phyloP scores from a whole-genome alignment of 306 rosid species.

The Senna tora region DNA sequence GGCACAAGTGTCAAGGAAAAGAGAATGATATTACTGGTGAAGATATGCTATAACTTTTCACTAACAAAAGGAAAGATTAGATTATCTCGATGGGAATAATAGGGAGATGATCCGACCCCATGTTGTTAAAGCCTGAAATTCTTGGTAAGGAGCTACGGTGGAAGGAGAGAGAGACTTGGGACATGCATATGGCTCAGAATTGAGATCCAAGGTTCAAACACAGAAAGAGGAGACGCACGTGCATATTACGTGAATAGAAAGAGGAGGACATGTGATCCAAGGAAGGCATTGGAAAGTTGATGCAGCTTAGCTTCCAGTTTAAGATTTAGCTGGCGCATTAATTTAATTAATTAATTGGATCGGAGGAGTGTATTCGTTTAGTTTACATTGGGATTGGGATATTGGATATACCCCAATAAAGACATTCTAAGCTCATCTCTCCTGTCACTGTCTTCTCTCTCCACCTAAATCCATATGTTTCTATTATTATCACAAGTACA shows the following conservation, averaged over 20 bases:
- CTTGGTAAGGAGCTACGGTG: conserved; percentile 38
- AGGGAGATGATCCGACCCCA: not conserved
- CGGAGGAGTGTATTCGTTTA: too few relatives aligned
- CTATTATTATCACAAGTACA: too few relatives aligned
- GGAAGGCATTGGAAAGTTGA: conserved; percentile 27
- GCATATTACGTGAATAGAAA: conserved; percentile 55
- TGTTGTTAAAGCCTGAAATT: conserved; percentile 21
- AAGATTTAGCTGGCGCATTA: conserved; percentile 34
- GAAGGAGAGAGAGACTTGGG: conserved; percentile 35
- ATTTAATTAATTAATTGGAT: too few relatives aligned
- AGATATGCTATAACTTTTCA: not conserved
- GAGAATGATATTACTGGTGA: not conserved
- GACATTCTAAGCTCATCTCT: not conserved
- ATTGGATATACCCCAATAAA: not conserved
- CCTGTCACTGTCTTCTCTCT: not conserved
- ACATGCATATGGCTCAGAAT: conserved; percentile 34
- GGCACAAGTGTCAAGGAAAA: conserved; percentile 31
- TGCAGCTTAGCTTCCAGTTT: conserved; percentile 35
- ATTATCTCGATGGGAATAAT: not conserved
- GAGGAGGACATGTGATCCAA: conserved; percentile 55
- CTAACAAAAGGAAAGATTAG: conserved; percentile 2
- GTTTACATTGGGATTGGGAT: too few relatives aligned
- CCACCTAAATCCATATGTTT: not conserved
- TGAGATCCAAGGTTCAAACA: conserved; percentile 43
- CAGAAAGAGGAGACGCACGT: conserved; percentile 37